Evolutionary conservation across 768 basidiomycete species (phyloP), one percentile per base, ranked within the genome.

Genomic region (Trametes villosa): DNA sequence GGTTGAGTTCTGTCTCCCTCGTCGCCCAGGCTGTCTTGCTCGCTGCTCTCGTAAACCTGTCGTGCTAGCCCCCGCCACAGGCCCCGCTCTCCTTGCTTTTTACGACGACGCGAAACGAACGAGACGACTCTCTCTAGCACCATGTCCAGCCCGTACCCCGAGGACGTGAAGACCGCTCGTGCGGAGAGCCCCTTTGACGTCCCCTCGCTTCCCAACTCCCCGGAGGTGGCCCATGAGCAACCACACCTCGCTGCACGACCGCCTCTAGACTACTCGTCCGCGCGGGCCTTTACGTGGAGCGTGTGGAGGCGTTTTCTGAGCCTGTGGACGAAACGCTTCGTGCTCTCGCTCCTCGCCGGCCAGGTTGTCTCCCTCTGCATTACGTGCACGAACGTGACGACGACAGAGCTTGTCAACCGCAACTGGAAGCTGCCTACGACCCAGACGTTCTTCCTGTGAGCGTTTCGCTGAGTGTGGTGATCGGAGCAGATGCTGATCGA

Each of bases 311-410:
- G 92, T 36, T 89, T 89, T 79, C 81, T 73, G 67, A 92, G 91
- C 68, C 65, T 94, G 4, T 94, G 91, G 90, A 92, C 92, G 9
- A 80, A 77, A 54, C 83, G 86, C 12, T 93, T 94, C 73, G 71
- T 84, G 9, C 77, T 90, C 30, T 83, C 88, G 22, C 71, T 94
- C 34, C 53, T 93, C 27, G 86, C 89, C 3, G 93, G 93, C 13
- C 93, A 95, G 72, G 72, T 94, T 30, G 87, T 94, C 33, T 93
- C 92, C 51, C 71, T 94, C 52, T 94, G 93, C 71, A 94, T 95
- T 57, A 94, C 92, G 15, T 91, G 89, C 72, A 95, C 92, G 53
- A 94, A 88, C 68, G 88, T 94, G 27, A 89, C 90, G 36, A 94
- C 93, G 4, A 89, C 90, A 20, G 91, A 93, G 71, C 79, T 94